Base-by-base conservation (phyloP, 345 rosid species). In the Lumnitzera littorea region DNA sequence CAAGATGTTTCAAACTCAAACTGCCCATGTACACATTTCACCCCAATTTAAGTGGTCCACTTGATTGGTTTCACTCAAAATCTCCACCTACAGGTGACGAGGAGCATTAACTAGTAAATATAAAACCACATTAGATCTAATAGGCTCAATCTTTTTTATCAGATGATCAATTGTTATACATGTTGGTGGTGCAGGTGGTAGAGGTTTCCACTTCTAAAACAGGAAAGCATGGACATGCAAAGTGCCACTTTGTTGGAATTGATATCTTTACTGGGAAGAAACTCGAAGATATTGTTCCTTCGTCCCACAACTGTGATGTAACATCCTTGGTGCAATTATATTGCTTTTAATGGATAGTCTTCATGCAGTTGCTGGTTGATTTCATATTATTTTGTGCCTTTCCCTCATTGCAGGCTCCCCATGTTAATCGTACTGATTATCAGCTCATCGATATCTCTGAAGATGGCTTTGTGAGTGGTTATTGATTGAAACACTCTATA, bases 151-250 rank as follows among this genome's bases (percentile, higher is more conserved):
- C 43, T 36, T 36, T 36, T 7, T 36, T 5, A 36, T 36, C 10
- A 36, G 7, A 36, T 36, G 43, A 9, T 36, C 43, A 5, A 20
- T 20, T 20, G 20, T 20, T 20, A 20, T 20, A 20, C 20, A 20
- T 27, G 31, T 12, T 59, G 61, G 13, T 52, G 48, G 55, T 61
- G 59, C 80, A 86, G 91, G 89, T 86, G 66, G 89, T 81, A 24
- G 91, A 86, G 69, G 91, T 86, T 59, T 86, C 91, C 24, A 86
- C 91, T 60, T 81, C 89, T 23, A 86, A 86, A 77, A 86, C 92
- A 0, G 87, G 92, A 48, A 86, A 86, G 70, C 92, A 86, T 46
- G 89, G 92, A 51, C 92, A 83, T 62, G 92, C 92, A 2, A 86
- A 86, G 75, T 86, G 89, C 68, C 89, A 86, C 85, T 86, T 86